A percentile compares a stretch with the other conserved stretches of the same genome.
Evolutionary conservation across 495 filamentous ascomycete genomes (phyloP).

Genomic region (Annulohypoxylon bovei): DNA sequence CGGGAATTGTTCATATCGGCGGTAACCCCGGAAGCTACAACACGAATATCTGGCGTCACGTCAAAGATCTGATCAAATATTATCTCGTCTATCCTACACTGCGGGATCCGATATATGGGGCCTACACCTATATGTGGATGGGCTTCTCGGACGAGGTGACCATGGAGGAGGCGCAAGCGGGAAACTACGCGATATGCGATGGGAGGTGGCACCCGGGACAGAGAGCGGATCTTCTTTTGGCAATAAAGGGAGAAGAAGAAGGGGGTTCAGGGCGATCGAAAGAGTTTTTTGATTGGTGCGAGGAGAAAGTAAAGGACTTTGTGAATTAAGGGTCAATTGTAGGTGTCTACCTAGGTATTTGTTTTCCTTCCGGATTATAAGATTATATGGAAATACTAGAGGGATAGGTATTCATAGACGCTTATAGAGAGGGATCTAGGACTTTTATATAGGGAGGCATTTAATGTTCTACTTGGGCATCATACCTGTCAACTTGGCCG

Average conservation of each 20-base stretch:
- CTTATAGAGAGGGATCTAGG: no score
- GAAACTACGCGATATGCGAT: constrained; percentile 50
- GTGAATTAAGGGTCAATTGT: neutral
- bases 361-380: neutral
- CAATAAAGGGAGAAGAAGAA: constrained; percentile 44
- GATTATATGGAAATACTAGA: neutral
- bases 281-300: constrained; percentile 53
- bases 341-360: no score
- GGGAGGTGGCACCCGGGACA: constrained; percentile 48
- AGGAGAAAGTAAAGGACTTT: constrained; percentile 25
- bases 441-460: neutral
- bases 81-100: constrained; percentile 31
- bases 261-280: constrained; percentile 49
- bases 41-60: constrained; percentile 41
- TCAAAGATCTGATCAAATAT: constrained; percentile 13
- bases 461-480: neutral
- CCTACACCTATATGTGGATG: constrained; percentile 55
- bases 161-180: constrained; percentile 41
- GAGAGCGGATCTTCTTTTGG: constrained; percentile 44
- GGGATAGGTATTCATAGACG: neutral
- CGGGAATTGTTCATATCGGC: constrained; percentile 36
- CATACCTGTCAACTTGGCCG: no score
- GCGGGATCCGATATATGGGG: constrained; percentile 45
- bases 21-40: constrained; percentile 57
- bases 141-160: constrained; percentile 48